Evolutionary conservation across 768 basidiomycete species (phyloP), one percentile per base, ranked within the genome.

Genomic region (Lentinus tigrinus): DNA sequence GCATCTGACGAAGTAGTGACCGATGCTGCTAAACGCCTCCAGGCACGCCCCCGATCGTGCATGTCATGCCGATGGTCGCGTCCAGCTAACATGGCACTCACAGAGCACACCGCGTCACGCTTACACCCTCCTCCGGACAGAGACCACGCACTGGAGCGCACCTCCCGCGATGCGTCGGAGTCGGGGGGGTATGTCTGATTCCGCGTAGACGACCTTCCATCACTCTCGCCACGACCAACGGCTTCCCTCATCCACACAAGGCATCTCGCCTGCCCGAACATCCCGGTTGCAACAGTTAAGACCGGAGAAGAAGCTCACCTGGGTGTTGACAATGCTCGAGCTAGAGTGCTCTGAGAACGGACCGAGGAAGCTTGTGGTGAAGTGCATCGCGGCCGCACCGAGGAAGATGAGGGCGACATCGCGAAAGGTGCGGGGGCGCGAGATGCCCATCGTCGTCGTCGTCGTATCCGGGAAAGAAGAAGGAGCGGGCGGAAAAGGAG

Each of bases 331-430:
- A 37, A 73, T 61, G 62, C 74, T 71, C 16, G 74, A 71, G 31
- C 64, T 60, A 17, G 51, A 47, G 27, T 63, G 65, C 40, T 47
- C 71, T 51, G 26, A 54, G 62, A 62, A 78, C 9, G 64, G 62
- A 23, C 65, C 63, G 70, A 69, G 69, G 65, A 84, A 61, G 3
- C 78, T 57, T 17, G 78, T 71, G 72, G 81, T 78, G 36, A 86
- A 54, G 60, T 86, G 81, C 78, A 82, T 83, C 21, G 73, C 73
- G 17, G 78, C 72, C 0, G 84, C 85, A 21, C 86, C 86, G 14
- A 85, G 59, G 42, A 85, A 74, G 54, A 87, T 69, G 58, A 88
- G 80, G 55, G 86, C 61, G 19, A 78, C 85, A 72, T 88, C 85
- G 31, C 84, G 76, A 28, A 81, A 73, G 8, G 84, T 76, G 28